Evolutionary conservation across 2,329 filamentous ascomycete genomes (phyloP), one percentile per base, ranked within the genome.

Genomic region (Alternaria alternata): DNA sequence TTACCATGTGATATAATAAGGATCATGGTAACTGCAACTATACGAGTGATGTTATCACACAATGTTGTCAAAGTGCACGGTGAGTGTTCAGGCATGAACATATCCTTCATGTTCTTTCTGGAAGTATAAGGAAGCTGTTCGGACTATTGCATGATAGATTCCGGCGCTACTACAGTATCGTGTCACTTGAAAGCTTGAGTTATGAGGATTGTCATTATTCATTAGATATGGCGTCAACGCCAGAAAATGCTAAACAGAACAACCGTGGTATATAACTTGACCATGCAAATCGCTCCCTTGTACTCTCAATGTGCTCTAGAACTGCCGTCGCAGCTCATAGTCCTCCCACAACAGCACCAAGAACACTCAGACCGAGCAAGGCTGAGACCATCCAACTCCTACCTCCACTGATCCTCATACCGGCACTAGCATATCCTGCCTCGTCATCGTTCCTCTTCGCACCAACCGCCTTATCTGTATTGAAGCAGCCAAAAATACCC

Each of bases 401-500:
- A 26, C 43, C 18, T 5, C 54, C 62, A 18, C 38, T 42, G 9
- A 54, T 51, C 26, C 24, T 59, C 30, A 30, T 56, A 22, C 48
- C 64, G 3, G 54, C 54, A 56, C 43, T 65, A 12, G 51, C 48
- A 54, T 63, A 68, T 12, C 51, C 55, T 11, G 41, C 38, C 26
- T 59, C 57, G 8, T 49, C 49, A 7, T 48, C 42, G 7, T n/a
- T 36, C 52, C 57, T 66, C 39, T 54, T 60, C 36, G 38, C 52
- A 16, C 46, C 54, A 7, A 54, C 56, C 16, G 47, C 53, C 53
- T 60, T 57, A 4, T 58, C 46, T 3, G 24, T 11, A 30, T 68
- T 66, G 30, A 68, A 68, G 48, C 65, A 68, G 36, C 59, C 59
- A 22, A 66, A 66, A 16, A 42, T 47, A 7, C 46, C 52, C 41